Percentiles rank a stretch among this genome's conserved stretches.
Conservation (phyloP, 176 grass and related monocot genomes). For the Carex myosuroides region DNA sequence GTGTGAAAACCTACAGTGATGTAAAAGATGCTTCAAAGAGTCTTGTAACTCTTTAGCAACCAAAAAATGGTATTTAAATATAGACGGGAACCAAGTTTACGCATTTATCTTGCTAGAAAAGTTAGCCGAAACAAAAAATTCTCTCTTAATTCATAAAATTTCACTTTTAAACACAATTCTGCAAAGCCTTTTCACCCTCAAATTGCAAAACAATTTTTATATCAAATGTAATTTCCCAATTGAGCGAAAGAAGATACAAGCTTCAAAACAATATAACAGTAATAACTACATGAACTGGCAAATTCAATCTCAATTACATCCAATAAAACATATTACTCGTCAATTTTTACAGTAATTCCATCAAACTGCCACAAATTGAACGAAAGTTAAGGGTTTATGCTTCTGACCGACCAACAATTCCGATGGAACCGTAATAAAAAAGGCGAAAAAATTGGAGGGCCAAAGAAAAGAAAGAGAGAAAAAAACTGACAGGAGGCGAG, state of each 20-base stretch:
- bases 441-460: background rate
- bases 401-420: background rate
- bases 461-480: background rate
- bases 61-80: background rate
- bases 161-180: background rate
- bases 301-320: background rate
- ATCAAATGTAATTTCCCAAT: background rate
- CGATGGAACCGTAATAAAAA: background rate
- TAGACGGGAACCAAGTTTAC: background rate
- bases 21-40: background rate
- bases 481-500: conserved; percentile 1
- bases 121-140: background rate
- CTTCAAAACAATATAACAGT: background rate
- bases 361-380: background rate
- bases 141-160: background rate
- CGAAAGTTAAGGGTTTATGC: background rate
- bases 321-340: background rate
- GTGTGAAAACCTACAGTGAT: background rate
- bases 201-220: background rate
- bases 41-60: background rate
- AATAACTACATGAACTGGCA: background rate
- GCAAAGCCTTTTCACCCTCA: background rate
- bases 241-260: background rate
- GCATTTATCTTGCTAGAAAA: background rate
- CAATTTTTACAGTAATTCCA: background rate